Percentiles rank a stretch among this genome's conserved stretches.
phyloP scores from a whole-genome alignment of 306 rosid species.

The Vigna angularis region DNA sequence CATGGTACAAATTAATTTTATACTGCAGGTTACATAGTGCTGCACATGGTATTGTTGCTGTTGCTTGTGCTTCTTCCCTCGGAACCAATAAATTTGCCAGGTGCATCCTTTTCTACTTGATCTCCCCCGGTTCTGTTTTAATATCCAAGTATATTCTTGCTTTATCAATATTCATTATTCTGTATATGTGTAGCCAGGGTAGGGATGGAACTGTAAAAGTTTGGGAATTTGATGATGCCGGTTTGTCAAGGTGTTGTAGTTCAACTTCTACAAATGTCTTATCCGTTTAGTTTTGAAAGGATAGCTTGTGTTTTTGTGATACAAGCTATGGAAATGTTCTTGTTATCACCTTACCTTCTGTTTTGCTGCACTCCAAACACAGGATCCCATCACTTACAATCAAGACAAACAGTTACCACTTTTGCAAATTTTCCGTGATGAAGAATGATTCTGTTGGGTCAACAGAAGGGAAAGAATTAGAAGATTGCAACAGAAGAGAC shows the following conservation, averaged over 20 bases:
- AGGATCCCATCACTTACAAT: slow-evolving; percentile 79
- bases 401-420: slow-evolving; percentile 82
- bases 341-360: slow-evolving; percentile 22
- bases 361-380: slow-evolving; percentile 7
- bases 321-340: slow-evolving; percentile 21
- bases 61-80: slow-evolving; percentile 65
- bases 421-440: slow-evolving; percentile 85
- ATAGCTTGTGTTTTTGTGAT: slow-evolving; percentile 24
- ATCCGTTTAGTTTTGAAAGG: background rate
- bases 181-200: slow-evolving; percentile 78
- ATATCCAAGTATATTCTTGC: background rate
- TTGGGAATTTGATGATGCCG: slow-evolving; percentile 82
- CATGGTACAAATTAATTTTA: background rate
- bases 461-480: slow-evolving; percentile 36
- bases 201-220: slow-evolving; percentile 95
- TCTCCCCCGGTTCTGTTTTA: background rate
- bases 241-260: slow-evolving; percentile 70
- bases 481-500: slow-evolving; percentile 40
- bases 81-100: slow-evolving; percentile 77
- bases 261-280: slow-evolving; percentile 11
- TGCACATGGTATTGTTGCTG: slow-evolving; percentile 75
- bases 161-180: slow-evolving; percentile 28
- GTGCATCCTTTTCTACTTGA: slow-evolving; percentile 40
- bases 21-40: slow-evolving; percentile 84
- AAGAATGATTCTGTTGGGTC: slow-evolving; percentile 56